Base-by-base conservation (phyloP, 129 eudicot species). In the Heracleum sosnowskyi region DNA sequence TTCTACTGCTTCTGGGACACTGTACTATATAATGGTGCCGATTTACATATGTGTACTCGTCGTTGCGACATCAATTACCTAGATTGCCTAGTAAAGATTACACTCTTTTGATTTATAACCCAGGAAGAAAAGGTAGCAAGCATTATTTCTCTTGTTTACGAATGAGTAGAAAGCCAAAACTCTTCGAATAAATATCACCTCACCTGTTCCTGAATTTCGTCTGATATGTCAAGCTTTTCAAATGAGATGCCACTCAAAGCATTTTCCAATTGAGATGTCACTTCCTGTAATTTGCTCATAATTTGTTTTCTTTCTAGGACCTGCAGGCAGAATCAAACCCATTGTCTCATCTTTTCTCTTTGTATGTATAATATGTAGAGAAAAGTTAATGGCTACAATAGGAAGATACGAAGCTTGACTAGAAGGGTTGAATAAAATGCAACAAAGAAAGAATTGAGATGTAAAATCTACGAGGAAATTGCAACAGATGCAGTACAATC, bases 121-220 rank as follows among this genome's bases (percentile, higher is more conserved):
- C 26, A n/a, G 24, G 36, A 57, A 76, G 51, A 76, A 37, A 57
- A 10, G 40, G 70, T 20, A 35, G 15, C 28, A 4, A 49, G 18
- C 10, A 18, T 16, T 7, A 37, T 18, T 34, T 35, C 1, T 53
- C 79, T 35, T 12, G 28, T 49, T 55, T 28, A 51, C 5, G 5
- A 46, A 31, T 7, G 11, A 28, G 2, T 4, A 44, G 7, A 28
- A 31, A 36, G 33, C 29, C 15, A 37, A 71, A 8, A 72, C 15
- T 3, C 33, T 24, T 24, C 33, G 44, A 11, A 26, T 22, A 44
- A 31, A 74, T 74, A 74, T 20, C 5, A 24, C 72, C 46, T 73
- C 55, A 91, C 98, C 96, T 93, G 97, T 84, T 93, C 98, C 79
- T 93, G 90, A 39, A 93, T 92, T 85, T 93, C 98, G 45, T 91